Evolutionary conservation across 306 rosid species (phyloP).

Genomic region (Acmispon strigosus): DNA sequence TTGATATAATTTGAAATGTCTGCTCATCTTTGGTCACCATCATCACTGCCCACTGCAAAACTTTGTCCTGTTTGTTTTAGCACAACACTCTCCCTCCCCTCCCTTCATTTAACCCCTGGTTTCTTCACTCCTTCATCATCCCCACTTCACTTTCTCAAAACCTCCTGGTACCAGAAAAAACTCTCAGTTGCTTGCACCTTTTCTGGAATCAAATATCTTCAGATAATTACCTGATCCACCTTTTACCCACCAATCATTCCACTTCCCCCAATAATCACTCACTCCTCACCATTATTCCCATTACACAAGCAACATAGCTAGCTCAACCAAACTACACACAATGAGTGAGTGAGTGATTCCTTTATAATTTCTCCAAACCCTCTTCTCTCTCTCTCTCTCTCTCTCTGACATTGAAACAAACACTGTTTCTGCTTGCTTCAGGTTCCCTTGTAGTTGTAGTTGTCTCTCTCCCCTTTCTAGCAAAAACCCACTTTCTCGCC

Average conservation of each 20-base stretch:
- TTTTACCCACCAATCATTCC: constrained; percentile 19
- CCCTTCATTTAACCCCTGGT: constrained; percentile 30
- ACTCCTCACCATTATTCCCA: background rate
- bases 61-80: constrained; percentile 57
- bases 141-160: background rate
- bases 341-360: no score
- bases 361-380: no score
- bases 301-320: no score
- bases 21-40: constrained; percentile 64
- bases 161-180: constrained; percentile 2
- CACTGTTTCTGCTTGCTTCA: background rate
- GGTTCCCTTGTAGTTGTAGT: background rate
- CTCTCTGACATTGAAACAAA: background rate
- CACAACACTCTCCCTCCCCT: constrained; percentile 23
- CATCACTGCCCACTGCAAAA: constrained; percentile 68
- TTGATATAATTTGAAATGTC: background rate
- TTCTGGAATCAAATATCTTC: constrained; percentile 25
- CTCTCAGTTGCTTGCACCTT: constrained; percentile 36
- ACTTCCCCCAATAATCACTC: constrained; percentile 1
- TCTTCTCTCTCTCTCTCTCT: background rate
- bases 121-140: constrained; percentile 10
- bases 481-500: background rate
- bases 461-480: background rate
- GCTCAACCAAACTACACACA: background rate
- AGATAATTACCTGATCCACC: background rate